Base-by-base conservation (phyloP, 1,139 yeast species). In the Zygosaccharomyces pseudobailii region DNA sequence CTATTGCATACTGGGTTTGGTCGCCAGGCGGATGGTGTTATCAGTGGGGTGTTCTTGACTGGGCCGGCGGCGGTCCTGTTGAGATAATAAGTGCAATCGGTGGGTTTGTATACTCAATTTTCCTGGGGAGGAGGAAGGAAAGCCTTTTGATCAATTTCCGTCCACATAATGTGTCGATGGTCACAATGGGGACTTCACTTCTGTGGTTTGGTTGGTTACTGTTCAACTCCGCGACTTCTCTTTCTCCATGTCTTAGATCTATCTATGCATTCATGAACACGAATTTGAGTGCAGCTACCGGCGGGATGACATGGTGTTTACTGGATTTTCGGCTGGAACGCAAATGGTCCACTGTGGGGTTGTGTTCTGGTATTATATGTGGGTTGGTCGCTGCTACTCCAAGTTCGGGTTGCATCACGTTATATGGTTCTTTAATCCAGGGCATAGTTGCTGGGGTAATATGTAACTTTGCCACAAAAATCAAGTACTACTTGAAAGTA, bases 11-110 rank as follows among this genome's bases (percentile, higher is more conserved):
- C 69, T 90, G 97, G 97, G 82, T 87, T 49, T 92, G 97, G 98
- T 85, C 89, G 50, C 62, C 84, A 0, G 82, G 83, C 40, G 97
- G 97, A 37, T 92, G 97, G 97, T 96, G 96, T 35, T 79, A 74
- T 68, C 75, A 78, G 58, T 90, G 96, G 78, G 96, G 96, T 19
- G 97, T 84, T 1, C 73, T 90, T 49, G 98, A 92, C 66, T 92
- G 88, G 67, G 97, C 98, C 28, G 98, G 98, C 34, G 97, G 97
- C 45, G 97, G 97, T 0, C 96, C 97, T 1, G 96, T 92, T 36
- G 97, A 92, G 67, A 87, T 92, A 48, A 78, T 88, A 32, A 82
- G 95, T 27, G 97, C 97, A 56, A 85, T 88, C 22, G 86, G 89
- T 36, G 97, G 96, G 2, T 82, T 90, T 60, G 96, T 87, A 7